Base-by-base conservation (phyloP, 495 filamentous ascomycete genomes). In the Astrocystis sublimbata region DNA sequence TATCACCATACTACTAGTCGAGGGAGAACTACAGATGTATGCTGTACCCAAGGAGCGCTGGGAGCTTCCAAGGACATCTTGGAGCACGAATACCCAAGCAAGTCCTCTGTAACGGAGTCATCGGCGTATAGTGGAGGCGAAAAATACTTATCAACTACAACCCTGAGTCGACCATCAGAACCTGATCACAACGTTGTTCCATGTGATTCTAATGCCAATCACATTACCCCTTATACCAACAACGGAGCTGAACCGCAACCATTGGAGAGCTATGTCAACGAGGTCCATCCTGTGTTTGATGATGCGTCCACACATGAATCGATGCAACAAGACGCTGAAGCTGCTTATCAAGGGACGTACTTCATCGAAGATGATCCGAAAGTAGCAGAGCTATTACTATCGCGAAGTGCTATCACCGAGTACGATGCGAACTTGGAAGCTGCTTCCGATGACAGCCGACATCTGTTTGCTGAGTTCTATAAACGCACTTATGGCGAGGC, bases 381-480 rank as follows among this genome's bases (percentile, higher is more conserved):
- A 19, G 12, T 1, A 24, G 30, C n/a, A 10, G 49, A 2, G 12
- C 13, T 17, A 26, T 35, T 26, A 28, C 17, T 21, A 17, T 8
- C n/a, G n/a, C 17, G 15, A 1, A 12, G 30, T 19, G 19, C 13
- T 31, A 24, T 38, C 4, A 49, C 57, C 21, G 57, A 60, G 28
- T 31, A 21, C 35, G 10, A 50, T 13, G 57, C 42, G 8, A 51
- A 60, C 35, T 6, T 60, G 4, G 7, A 10, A 5, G 57, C 57
- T 24, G 43, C 31, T 12, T 3, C 57, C 30, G 31, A 36, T n/a
- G 57, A 60, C 6, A 26, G 19, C 13, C 31, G 57, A 30, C 2
- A 28, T 24, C 43, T 60, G 19, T 60, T 35, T 15, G 1, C 17
- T 12, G 57, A 60, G 28, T 47, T 35, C 30, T 60, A 60, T 60